Evolutionary conservation across 352 stramenopile genomes (phyloP).

Genomic region (Pythium coloratum): DNA sequence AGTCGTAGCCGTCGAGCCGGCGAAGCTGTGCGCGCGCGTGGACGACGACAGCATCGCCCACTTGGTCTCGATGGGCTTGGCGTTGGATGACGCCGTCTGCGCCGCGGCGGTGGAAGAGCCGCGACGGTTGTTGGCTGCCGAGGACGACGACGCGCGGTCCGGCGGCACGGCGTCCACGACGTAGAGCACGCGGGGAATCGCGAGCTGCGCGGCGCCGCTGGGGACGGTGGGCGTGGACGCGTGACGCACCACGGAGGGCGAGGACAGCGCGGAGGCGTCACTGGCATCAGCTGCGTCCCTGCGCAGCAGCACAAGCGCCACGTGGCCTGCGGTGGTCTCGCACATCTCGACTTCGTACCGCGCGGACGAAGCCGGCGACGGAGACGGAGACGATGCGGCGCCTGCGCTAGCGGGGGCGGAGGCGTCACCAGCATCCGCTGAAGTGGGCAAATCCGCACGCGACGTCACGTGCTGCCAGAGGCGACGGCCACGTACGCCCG

Average conservation of each 20-base stretch:
- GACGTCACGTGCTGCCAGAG: constrained; percentile 29
- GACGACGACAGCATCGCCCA: constrained; percentile 35
- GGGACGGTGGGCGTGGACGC: constrained; percentile 5
- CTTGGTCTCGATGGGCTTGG: constrained; percentile 12
- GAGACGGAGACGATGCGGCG: neutral
- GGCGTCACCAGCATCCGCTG: neutral
- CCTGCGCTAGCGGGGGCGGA: constrained; percentile 1
- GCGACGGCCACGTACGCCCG: constrained; percentile 43
- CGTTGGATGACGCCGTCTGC: constrained; percentile 1
- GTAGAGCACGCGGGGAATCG: constrained; percentile 54
- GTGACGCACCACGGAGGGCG: neutral
- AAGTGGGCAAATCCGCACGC: neutral
- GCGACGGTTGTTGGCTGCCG: neutral
- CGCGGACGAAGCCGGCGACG: neutral
- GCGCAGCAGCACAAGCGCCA: constrained; percentile 58
- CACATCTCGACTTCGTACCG: constrained; percentile 60
- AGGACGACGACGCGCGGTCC: constrained; percentile 22
- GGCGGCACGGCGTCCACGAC: constrained; percentile 75
- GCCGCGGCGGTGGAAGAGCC: constrained; percentile 15
- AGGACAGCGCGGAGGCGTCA: neutral
- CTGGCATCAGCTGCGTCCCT: neutral
- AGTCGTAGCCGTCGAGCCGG: constrained; percentile 5
- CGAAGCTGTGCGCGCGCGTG: constrained; percentile 30
- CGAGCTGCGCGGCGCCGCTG: constrained; percentile 19
- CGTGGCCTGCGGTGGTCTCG: constrained; percentile 50